Evolutionary conservation across 805 yeast species (phyloP).

Genomic region (Wickerhamomyces chaumierensis): DNA sequence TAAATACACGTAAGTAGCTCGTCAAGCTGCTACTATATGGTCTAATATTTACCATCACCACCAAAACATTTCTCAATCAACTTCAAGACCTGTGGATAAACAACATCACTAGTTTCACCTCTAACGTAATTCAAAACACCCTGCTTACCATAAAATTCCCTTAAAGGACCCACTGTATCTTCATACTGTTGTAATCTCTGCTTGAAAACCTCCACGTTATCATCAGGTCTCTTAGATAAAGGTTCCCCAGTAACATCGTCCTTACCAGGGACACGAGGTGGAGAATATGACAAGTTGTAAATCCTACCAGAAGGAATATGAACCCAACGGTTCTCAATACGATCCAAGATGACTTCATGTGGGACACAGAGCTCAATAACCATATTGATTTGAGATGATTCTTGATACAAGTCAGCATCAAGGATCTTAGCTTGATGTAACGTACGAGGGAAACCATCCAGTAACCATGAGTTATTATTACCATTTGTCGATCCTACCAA

Average conservation of each 20-base stretch:
- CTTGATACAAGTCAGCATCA: constrained; percentile 28
- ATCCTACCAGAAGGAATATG: constrained; percentile 80
- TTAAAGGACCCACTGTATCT: constrained; percentile 48
- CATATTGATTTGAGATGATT: constrained; percentile 41
- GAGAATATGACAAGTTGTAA: constrained; percentile 77
- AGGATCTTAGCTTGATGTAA: constrained; percentile 55
- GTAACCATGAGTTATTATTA: constrained; percentile 48
- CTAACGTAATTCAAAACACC: constrained; percentile 44
- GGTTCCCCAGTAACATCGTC: constrained; percentile 92
- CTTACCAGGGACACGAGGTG: constrained; percentile 70
- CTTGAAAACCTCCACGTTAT: constrained; percentile 62
- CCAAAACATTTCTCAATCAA: constrained; percentile 20
- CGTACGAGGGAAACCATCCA: constrained; percentile 92
- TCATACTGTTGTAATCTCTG: constrained; percentile 56
- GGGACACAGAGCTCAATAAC: constrained; percentile 88
- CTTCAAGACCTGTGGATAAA: constrained; percentile 56
- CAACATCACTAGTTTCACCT: constrained; percentile 78
- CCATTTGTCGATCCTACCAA: no score
- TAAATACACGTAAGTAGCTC: no score
- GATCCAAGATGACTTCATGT: constrained; percentile 63
- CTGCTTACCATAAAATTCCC: constrained; percentile 40
- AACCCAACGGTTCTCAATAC: constrained; percentile 80
- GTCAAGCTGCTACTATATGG: no score
- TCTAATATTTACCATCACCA: not conserved
- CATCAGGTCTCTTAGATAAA: constrained; percentile 70